Conservation (phyloP, 768 basidiomycete species). For the Kwoniella heveanensis region DNA sequence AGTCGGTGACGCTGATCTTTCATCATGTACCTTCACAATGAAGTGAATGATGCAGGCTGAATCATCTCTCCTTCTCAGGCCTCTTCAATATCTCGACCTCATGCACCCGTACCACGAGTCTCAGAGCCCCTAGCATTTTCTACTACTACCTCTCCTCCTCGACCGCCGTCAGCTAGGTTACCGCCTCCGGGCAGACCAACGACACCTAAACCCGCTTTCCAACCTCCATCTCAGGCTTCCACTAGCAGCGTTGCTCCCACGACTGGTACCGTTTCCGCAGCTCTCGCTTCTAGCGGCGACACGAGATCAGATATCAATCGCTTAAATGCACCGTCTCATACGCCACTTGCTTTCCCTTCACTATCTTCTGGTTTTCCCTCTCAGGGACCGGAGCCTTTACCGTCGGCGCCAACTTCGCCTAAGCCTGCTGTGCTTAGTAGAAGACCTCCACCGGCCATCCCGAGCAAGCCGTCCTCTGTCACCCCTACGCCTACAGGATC, state of each 20-base stretch:
- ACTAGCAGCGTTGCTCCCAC: not conserved
- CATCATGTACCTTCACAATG: too few relatives aligned
- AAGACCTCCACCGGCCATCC: slow-evolving; percentile 21
- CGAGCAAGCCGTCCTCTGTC: slow-evolving; percentile 15
- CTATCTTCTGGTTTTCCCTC: not conserved
- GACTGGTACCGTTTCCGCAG: not conserved
- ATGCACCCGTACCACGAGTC: slow-evolving; percentile 3
- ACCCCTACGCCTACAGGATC: slow-evolving; percentile 11
- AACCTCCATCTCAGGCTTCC: not conserved
- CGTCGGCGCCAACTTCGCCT: slow-evolving; percentile 11
- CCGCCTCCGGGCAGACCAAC: slow-evolving; percentile 16
- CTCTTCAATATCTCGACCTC: slow-evolving; percentile 9
- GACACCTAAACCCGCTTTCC: slow-evolving; percentile 16
- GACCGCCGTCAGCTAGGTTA: not conserved
- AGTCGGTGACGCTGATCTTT: not conserved
- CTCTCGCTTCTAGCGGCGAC: not conserved
- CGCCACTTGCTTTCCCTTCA: slow-evolving; percentile 4
- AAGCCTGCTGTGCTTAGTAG: slow-evolving; percentile 11
- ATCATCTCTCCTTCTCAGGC: too few relatives aligned
- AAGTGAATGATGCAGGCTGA: too few relatives aligned
- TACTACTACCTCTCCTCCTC: not conserved
- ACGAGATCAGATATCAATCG: not conserved
- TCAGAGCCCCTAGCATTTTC: not conserved
- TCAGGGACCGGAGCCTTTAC: not conserved
- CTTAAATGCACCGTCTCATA: not conserved